A percentile compares a stretch with the other conserved stretches of the same genome.
phyloP scores from a whole-genome alignment of 108 stramenopile species.

The Schizochytrium sp. region DNA sequence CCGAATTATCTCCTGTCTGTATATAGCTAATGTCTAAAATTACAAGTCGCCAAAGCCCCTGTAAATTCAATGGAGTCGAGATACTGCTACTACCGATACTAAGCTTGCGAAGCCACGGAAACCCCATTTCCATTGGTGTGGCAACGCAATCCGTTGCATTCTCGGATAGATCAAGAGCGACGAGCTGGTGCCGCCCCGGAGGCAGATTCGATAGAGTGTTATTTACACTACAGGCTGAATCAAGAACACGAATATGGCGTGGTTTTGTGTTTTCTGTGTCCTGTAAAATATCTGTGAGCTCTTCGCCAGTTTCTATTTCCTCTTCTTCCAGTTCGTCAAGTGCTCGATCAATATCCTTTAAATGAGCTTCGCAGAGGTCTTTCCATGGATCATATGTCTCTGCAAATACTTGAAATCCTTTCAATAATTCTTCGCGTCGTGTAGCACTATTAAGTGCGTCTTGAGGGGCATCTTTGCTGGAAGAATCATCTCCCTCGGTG shows the following conservation, averaged over 20 bases:
- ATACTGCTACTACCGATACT: neutral
- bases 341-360: neutral
- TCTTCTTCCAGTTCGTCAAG: constrained; percentile 12
- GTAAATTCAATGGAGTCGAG: neutral
- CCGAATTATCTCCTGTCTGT: neutral
- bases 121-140: neutral
- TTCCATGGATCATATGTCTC: neutral
- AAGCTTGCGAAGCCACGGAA: constrained; percentile 48
- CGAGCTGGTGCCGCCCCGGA: neutral
- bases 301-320: neutral
- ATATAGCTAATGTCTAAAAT: constrained; percentile 24
- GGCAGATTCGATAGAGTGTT: neutral
- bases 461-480: too few species aligned
- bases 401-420: neutral
- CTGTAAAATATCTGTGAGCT: neutral
- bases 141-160: neutral
- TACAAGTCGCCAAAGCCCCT: constrained; percentile 3
- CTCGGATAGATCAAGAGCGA: neutral
- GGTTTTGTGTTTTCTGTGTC: neutral
- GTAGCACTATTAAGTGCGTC: too few species aligned
- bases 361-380: neutral
- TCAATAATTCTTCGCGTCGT: too few species aligned
- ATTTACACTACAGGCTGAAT: neutral
- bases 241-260: constrained; percentile 14
- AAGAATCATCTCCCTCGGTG: too few species aligned